Evolutionary conservation across 1,139 yeast genomes (phyloP).

Genomic region (Citeromyces hawaiiensis): DNA sequence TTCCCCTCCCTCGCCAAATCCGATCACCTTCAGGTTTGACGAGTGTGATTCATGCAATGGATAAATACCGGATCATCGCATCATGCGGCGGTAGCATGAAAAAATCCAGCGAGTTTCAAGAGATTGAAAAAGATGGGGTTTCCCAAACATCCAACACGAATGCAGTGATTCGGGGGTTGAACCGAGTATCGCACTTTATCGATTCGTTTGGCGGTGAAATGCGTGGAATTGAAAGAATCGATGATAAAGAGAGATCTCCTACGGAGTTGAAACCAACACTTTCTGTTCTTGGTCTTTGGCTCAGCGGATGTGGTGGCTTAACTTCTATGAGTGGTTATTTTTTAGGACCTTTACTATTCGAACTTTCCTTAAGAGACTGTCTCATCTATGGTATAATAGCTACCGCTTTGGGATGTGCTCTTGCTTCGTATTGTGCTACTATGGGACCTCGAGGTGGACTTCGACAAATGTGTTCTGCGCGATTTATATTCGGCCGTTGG

Average conservation of each 20-base stretch:
- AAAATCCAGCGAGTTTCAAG: not conserved
- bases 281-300: constrained; percentile 65
- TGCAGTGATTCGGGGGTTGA: constrained; percentile 4
- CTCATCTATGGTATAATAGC: constrained; percentile 50
- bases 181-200: constrained; percentile 11
- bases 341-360: constrained; percentile 59
- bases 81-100: not conserved
- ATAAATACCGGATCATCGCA: not conserved
- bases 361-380: constrained; percentile 50
- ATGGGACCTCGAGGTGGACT: constrained; percentile 87
- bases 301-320: constrained; percentile 74
- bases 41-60: not conserved
- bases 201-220: constrained; percentile 41
- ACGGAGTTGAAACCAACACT: constrained; percentile 33
- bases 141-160: not conserved
- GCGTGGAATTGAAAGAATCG: constrained; percentile 69
- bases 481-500: constrained; percentile 77
- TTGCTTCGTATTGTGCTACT: constrained; percentile 71
- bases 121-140: not conserved
- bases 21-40: not conserved
- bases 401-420: constrained; percentile 48
- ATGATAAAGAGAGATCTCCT: constrained; percentile 53
- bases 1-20: not conserved
- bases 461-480: constrained; percentile 73
- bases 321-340: constrained; percentile 77